Percentiles rank a stretch among this genome's conserved stretches.
These are phyloP conservation scores for Yamadazyma dushanensis DNA, from an alignment of 1,139 yeast genomes.

Conservation along the genomic window DNA sequence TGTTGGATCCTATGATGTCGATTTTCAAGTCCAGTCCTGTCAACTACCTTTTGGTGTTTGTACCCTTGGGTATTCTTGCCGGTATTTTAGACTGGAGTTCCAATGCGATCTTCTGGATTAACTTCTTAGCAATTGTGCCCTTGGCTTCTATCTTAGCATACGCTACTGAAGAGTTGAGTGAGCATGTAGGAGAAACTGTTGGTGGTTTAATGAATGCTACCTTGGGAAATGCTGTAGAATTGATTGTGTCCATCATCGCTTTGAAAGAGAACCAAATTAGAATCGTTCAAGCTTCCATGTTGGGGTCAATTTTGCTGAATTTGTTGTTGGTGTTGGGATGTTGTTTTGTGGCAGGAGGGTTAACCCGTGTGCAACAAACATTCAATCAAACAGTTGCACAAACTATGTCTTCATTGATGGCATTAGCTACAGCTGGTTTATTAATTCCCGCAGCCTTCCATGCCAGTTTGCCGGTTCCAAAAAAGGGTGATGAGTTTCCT, in stretches of 20 bases:
- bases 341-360: conserved; percentile 92
- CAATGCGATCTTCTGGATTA: conserved; percentile 63
- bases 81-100: conserved; percentile 63
- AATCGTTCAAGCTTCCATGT: conserved; percentile 95
- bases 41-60: conserved; percentile 74
- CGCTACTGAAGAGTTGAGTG: conserved; percentile 91
- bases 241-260: conserved; percentile 91
- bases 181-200: conserved; percentile 80
- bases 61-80: conserved; percentile 82
- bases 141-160: conserved; percentile 85
- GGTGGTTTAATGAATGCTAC: conserved; percentile 96
- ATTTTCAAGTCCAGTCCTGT: conserved; percentile 69
- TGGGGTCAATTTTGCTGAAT: conserved; percentile 89
- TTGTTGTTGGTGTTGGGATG: conserved; percentile 89
- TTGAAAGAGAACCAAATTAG: conserved; percentile 81
- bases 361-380: conserved; percentile 78
- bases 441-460: conserved; percentile 96
- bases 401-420: conserved; percentile 92
- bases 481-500: conserved; percentile 36
- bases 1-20: conserved; percentile 15
- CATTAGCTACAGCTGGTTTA: conserved; percentile 84
- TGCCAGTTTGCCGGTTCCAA: conserved; percentile 59
- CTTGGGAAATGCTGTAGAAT: conserved; percentile 91
- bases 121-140: conserved; percentile 90
- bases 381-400: conserved; percentile 97